Evolutionary conservation across 2,329 filamentous ascomycete genomes (phyloP).

Genomic region (Claviceps sp.): DNA sequence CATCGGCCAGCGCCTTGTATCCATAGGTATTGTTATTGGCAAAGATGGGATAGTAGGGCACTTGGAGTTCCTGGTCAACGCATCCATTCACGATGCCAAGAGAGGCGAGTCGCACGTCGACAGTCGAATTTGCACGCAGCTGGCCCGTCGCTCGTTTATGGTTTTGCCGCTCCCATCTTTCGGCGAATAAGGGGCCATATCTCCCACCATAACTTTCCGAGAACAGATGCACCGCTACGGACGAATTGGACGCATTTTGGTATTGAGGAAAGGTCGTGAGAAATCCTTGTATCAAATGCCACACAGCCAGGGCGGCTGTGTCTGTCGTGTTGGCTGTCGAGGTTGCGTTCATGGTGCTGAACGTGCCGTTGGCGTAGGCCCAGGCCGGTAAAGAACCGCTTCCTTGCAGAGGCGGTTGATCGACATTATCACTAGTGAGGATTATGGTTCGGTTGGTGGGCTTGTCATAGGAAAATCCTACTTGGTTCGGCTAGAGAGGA

Average conservation of each 20-base stretch:
- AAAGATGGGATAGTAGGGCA: conserved; percentile 41
- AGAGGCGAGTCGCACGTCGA: conserved; percentile 46
- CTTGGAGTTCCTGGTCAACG: conserved; percentile 50
- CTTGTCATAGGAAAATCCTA: conserved; percentile 55
- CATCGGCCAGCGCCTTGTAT: conserved; percentile 40
- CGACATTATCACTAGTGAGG: conserved; percentile 26
- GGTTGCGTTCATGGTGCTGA: conserved; percentile 37
- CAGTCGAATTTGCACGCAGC: conserved; percentile 33
- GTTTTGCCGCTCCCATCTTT: conserved; percentile 49
- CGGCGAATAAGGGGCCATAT: conserved; percentile 53
- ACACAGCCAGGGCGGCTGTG: conserved; percentile 43
- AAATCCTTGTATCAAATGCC: conserved; percentile 53
- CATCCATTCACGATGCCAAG: conserved; percentile 61
- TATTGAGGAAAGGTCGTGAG: conserved; percentile 45
- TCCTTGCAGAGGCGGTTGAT: conserved; percentile 11
- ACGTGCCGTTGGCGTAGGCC: conserved; percentile 48
- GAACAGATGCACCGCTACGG: conserved; percentile 49
- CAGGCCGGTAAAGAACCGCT: conserved; percentile 12
- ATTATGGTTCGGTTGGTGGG: conserved; percentile 46
- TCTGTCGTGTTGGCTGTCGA: conserved; percentile 41
- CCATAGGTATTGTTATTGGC: conserved; percentile 54
- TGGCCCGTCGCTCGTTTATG: conserved; percentile 35
- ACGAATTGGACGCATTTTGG: conserved; percentile 32
- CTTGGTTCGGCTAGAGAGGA: conserved; percentile 46
- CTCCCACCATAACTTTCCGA: conserved; percentile 58